Conservation (phyloP, 2,329 filamentous ascomycete genomes). For the Phialemoniopsis sp. region DNA sequence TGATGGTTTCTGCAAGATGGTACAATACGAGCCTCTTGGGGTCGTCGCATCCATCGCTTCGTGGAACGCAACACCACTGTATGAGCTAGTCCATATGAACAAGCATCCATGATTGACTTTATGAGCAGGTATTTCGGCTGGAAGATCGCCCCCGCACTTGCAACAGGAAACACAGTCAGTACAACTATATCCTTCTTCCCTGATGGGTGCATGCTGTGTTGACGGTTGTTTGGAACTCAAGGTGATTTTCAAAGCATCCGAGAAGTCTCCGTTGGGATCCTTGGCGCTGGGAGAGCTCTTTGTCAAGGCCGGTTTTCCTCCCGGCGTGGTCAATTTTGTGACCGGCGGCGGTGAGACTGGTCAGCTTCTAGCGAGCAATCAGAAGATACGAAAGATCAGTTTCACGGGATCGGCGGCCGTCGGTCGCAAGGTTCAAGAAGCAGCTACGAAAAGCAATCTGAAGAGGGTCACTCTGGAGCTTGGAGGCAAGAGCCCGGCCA, state of each 20-base stretch:
- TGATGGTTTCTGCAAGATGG: conserved; percentile 37
- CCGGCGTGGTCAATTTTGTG: conserved; percentile 36
- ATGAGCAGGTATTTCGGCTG: conserved; percentile 26
- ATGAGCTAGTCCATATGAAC: too few species aligned
- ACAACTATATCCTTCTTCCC: too few species aligned
- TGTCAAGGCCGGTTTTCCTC: conserved; percentile 35
- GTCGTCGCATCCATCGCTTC: conserved; percentile 27
- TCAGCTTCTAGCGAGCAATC: conserved; percentile 11
- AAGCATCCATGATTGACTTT: too few species aligned
- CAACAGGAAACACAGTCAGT: conserved; percentile 36
- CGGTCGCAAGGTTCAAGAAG: conserved; percentile 60
- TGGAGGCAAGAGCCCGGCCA: conserved; percentile 61
- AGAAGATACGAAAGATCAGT: conserved; percentile 55
- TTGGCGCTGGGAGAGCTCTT: conserved; percentile 30
- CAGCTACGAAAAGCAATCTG: conserved; percentile 54
- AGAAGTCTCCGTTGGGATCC: conserved; percentile 33
- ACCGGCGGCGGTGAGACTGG: conserved; percentile 28
- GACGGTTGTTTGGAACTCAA: too few species aligned
- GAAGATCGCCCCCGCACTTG: conserved; percentile 36
- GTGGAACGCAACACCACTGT: conserved; percentile 35
- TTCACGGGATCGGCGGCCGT: conserved; percentile 66
- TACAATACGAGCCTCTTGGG: conserved; percentile 27
- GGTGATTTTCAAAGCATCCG: conserved; percentile 39
- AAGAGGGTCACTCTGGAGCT: conserved; percentile 71
- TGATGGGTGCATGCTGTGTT: too few species aligned